A percentile compares a stretch with the other conserved stretches of the same genome.
These are phyloP conservation scores for Lachancea mirantina DNA, from an alignment of 805 yeast species.

Conservation along the genomic window DNA sequence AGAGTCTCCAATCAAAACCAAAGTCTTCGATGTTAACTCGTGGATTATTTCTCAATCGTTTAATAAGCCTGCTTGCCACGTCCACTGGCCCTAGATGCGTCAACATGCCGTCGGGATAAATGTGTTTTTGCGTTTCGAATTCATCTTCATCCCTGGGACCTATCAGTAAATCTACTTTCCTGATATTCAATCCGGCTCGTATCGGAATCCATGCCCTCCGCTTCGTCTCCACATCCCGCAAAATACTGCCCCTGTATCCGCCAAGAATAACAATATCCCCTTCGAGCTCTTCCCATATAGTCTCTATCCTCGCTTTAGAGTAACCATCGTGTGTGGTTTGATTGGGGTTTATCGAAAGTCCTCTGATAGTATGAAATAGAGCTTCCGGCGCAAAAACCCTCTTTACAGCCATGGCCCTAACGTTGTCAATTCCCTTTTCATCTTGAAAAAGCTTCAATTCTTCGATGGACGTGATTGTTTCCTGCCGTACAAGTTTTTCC, in stretches of 20 bases:
- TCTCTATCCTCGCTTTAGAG: conserved; percentile 25
- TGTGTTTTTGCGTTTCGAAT: conserved; percentile 39
- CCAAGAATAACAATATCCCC: conserved; percentile 82
- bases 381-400: conserved; percentile 49
- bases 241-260: conserved; percentile 79
- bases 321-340: conserved; percentile 23
- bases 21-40: conserved; percentile 59
- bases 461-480: conserved; percentile 52
- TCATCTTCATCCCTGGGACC: conserved; percentile 76
- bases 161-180: conserved; percentile 59
- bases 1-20: conserved; percentile 93
- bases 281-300: conserved; percentile 51
- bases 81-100: conserved; percentile 86
- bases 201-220: conserved; percentile 81
- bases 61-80: conserved; percentile 54
- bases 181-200: conserved; percentile 72
- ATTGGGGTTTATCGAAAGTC: conserved; percentile 16
- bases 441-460: conserved; percentile 53
- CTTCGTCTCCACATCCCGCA: conserved; percentile 56
- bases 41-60: conserved; percentile 46
- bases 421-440: conserved; percentile 54
- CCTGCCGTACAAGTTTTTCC: conserved; percentile 40
- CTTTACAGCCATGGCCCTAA: conserved; percentile 62
- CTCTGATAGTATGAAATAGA: conserved; percentile 20
- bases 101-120: conserved; percentile 70